Conservation (phyloP, 306 rosid species). For the Ceratonia siliqua region DNA sequence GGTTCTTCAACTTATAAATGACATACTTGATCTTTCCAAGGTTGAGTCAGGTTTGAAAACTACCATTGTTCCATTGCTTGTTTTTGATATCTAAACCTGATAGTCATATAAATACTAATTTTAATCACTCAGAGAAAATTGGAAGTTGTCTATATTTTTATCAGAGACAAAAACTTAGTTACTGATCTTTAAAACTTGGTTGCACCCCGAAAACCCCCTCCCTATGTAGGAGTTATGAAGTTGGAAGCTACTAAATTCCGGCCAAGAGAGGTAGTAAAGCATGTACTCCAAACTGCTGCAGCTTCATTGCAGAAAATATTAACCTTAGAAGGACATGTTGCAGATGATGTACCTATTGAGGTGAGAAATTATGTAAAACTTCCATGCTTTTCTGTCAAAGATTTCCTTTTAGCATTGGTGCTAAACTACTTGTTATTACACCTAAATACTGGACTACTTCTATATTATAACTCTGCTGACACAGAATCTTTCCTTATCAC, state of each 20-base stretch:
- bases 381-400: no score
- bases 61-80: constrained; percentile 15
- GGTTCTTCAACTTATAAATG: constrained; percentile 94
- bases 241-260: constrained; percentile 88
- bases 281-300: constrained; percentile 90
- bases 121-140: background rate
- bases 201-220: background rate
- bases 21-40: constrained; percentile 96
- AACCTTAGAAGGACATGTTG: constrained; percentile 77
- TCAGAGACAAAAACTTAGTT: constrained; percentile 11
- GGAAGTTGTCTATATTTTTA: background rate
- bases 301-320: constrained; percentile 75
- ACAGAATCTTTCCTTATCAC: background rate
- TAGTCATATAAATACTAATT: background rate
- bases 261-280: constrained; percentile 81
- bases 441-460: no score
- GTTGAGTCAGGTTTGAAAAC: constrained; percentile 80
- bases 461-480: background rate
- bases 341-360: constrained; percentile 83
- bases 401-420: no score
- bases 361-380: no score
- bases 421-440: no score
- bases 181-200: constrained; percentile 9
- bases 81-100: background rate
- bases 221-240: constrained; percentile 79